Percentiles rank a stretch among this genome's conserved stretches.
phyloP scores from a whole-genome alignment of 257 asterid species.

The Prunella vulgaris region DNA sequence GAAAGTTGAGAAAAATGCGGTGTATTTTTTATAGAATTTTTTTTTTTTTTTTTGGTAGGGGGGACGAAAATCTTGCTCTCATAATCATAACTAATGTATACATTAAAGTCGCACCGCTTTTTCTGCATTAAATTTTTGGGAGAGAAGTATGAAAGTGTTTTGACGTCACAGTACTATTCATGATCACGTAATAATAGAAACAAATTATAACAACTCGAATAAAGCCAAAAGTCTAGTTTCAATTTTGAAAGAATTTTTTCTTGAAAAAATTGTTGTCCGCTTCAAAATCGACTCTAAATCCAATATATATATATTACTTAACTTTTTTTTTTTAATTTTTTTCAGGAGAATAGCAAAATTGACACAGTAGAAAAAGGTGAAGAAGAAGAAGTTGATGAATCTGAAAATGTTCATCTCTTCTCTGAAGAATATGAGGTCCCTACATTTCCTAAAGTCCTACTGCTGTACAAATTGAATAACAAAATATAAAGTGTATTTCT shows the following conservation, averaged over 20 bases:
- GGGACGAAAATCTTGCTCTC: background rate
- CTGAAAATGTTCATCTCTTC: conserved; percentile 54
- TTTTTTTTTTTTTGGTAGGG: too few species aligned
- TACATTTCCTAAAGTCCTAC: too few species aligned
- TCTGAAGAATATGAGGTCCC: conserved; percentile 74
- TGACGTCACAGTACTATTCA: background rate
- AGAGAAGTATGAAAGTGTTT: background rate
- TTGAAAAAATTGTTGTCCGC: too few species aligned
- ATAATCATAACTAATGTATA: background rate
- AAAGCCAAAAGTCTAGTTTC: background rate
- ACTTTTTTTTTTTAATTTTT: background rate
- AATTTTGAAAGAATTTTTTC: background rate
- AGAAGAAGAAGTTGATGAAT: conserved; percentile 45
- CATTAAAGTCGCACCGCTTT: background rate
- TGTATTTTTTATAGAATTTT: too few species aligned
- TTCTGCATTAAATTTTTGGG: background rate
- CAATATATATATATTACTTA: too few species aligned
- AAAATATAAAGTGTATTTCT: background rate
- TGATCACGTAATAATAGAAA: conserved; percentile 3
- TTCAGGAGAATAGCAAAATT: conserved; percentile 40
- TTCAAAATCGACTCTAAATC: too few species aligned
- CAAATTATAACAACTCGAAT: conserved; percentile 30
- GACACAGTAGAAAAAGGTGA: conserved; percentile 16
- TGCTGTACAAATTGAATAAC: background rate
- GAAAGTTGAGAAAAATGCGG: too few species aligned